These are phyloP conservation scores for Coemansia asiatica DNA, from an alignment of 192 early-diverging fungal species.

Conservation along the genomic window DNA sequence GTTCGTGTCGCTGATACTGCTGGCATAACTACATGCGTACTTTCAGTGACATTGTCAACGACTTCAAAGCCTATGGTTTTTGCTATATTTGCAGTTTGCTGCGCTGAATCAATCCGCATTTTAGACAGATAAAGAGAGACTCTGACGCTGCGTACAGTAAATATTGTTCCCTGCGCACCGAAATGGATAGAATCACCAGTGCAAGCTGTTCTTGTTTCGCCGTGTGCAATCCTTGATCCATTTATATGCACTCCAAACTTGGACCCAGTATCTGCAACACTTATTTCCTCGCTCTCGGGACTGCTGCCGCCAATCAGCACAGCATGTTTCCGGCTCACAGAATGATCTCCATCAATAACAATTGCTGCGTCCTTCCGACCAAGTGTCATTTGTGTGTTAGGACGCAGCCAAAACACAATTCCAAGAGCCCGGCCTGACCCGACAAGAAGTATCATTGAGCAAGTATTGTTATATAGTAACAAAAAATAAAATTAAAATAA, in stretches of 20 bases:
- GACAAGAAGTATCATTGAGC: slow-evolving; percentile 35
- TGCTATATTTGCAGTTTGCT: slow-evolving; percentile 6
- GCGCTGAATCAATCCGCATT: slow-evolving; percentile 12
- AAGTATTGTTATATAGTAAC: not conserved
- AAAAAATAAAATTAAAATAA: not conserved
- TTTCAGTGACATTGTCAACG: slow-evolving; percentile 7
- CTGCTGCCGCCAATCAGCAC: not conserved
- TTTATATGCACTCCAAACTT: slow-evolving; percentile 51
- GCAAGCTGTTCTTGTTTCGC: not conserved
- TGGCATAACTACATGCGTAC: slow-evolving; percentile 35
- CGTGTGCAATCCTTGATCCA: slow-evolving; percentile 14
- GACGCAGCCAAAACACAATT: slow-evolving; percentile 26
- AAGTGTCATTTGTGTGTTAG: slow-evolving; percentile 15
- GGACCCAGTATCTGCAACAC: slow-evolving; percentile 26
- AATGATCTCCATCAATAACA: slow-evolving; percentile 38
- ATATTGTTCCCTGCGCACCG: slow-evolving; percentile 39
- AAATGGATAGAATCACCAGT: slow-evolving; percentile 35
- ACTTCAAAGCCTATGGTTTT: slow-evolving; percentile 5
- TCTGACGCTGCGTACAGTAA: slow-evolving; percentile 13
- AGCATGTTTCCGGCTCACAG: slow-evolving; percentile 39
- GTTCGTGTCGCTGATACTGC: slow-evolving; percentile 31
- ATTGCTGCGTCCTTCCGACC: slow-evolving; percentile 37
- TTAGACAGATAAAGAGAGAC: slow-evolving; percentile 26
- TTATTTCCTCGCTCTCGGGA: not conserved
- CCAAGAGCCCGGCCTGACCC: slow-evolving; percentile 33